Base-by-base conservation (phyloP, 148 eudicot species). In the Selenicereus undatus region DNA sequence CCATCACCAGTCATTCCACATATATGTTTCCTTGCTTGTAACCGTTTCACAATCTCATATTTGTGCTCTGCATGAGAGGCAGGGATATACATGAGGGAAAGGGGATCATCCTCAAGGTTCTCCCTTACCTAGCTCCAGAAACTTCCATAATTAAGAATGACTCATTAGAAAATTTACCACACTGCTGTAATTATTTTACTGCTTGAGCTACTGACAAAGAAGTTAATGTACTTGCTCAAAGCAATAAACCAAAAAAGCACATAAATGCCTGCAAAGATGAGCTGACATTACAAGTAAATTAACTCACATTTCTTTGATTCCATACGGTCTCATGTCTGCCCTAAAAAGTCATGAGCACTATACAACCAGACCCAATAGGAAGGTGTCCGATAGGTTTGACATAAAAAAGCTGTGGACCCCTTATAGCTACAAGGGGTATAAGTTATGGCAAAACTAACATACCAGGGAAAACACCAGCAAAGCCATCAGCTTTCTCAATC, bases 1-100 rank as follows among this genome's bases (percentile, higher is more conserved):
- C 94, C 97, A 89, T 91, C 94, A 76, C 97, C 94, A 27, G 97
- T 92, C 94, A 92, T 92, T 54, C 97, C 94, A 82, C 92, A 91
- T 52, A 91, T 88, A 77, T 92, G 97, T 66, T 92, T 92, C 73
- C 90, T 88, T 74, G 92, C 92, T 88, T 92, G 97, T 79, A 92
- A 83, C 1, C 94, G 89, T 86, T 92, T 91, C 66, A 92, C 97
- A 65, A 92, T 92, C 72, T 92, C 92, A 76, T 91, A 92, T 82
- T 92, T 91, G 85, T 91, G 94, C 86, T 92, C 97, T 92, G 90
- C 78, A 82, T 30, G 32, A 66, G 75, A 68, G 73, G 8, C 56
- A 27, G 9, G 29, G 20, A 17, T 42, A 80, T 32, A n/a, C 18
- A 48, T 62, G 9, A 73, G 42, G 39, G 27, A 80, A 42, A 74